Evolutionary conservation across 768 basidiomycete species (phyloP), one percentile per base, ranked within the genome.

Genomic region (Boletus fagicola): DNA sequence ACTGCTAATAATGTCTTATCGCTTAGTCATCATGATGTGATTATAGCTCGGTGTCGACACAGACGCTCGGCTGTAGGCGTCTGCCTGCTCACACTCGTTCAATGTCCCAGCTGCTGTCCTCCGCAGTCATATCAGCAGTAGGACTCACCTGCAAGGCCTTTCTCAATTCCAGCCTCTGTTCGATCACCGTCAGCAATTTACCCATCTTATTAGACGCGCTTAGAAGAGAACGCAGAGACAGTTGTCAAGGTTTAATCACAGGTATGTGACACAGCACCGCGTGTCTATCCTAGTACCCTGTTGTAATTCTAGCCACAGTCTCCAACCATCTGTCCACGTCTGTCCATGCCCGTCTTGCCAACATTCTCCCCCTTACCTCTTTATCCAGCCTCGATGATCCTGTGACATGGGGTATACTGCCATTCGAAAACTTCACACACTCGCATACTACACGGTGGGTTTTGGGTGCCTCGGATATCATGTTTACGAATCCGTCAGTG

Each of bases 311-410:
- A 47, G 42, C 20, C 15, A 24, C 61, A 96, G 94, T 97, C 47
- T 85, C 88, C 55, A 98, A 98, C 72, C 95, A 98, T 68, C 85
- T 95, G 53, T 97, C 95, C 49, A 94, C 92, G 87, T 94, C 69
- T 54, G 86, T 77, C 12, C 42, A 18, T 22, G 0, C 13, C 49
- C 28, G 22, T 40, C n/a, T 59, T 20, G 59, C 30, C 51, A 11
- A 49, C 28, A 30, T 53, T 20, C 52, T 31, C 16, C 45, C 22
- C 55, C 63, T 57, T 49, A 57, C 51, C 30, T 22, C 31, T 26
- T 56, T 57, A 46, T 58, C 38, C 66, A 94, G 90, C 22, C 77
- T 92, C 51, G 92, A 94, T 66, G 91, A 92, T 65, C 90, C 91
- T 2, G 68, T 94, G 46, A 79, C 79, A n/a, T 98, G 95, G 95